Evolutionary conservation across 2,329 filamentous ascomycete genomes (phyloP).

Genomic region (Aspergillus tanneri): DNA sequence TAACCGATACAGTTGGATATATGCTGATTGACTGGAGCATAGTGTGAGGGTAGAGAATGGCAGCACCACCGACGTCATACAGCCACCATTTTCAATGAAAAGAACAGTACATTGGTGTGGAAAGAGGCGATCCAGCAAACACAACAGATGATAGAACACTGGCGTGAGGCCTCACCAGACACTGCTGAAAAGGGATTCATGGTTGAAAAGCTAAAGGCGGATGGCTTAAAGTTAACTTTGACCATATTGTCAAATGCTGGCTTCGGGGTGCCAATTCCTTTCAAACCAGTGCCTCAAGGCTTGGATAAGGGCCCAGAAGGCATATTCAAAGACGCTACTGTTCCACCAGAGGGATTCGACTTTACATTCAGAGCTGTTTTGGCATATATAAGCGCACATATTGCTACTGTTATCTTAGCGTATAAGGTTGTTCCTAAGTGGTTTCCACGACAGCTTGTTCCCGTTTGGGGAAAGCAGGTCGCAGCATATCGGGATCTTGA

Average conservation of each 20-base stretch:
- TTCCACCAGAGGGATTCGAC: conserved; percentile 19
- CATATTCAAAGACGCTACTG: conserved; percentile 23
- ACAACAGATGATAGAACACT: conserved; percentile 30
- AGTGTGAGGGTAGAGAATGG: conserved; percentile 40
- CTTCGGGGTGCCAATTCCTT: conserved; percentile 30
- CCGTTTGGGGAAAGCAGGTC: conserved; percentile 33
- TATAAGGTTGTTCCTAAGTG: conserved; percentile 20
- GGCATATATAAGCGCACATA: conserved; percentile 22
- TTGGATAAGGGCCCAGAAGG: conserved; percentile 18
- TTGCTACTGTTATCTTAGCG: conserved; percentile 16
- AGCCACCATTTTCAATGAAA: conserved; percentile 47
- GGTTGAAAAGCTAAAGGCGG: conserved; percentile 26
- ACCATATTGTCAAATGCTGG: conserved; percentile 40
- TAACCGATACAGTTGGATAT: background rate
- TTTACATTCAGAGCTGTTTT: conserved; percentile 27
- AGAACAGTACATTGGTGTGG: conserved; percentile 44
- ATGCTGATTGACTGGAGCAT: background rate
- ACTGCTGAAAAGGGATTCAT: background rate
- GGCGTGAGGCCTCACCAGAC: conserved; percentile 7
- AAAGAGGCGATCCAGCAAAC: conserved; percentile 34
- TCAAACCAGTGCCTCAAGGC: conserved; percentile 17
- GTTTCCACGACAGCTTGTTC: conserved; percentile 20
- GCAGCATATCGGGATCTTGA: conserved; percentile 26
- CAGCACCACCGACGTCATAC: conserved; percentile 45
- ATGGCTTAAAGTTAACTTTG: conserved; percentile 36